Percentiles rank a stretch among this genome's conserved stretches.
Conservation (phyloP, 2,329 filamentous ascomycete species). For the Penicillium paneum region DNA sequence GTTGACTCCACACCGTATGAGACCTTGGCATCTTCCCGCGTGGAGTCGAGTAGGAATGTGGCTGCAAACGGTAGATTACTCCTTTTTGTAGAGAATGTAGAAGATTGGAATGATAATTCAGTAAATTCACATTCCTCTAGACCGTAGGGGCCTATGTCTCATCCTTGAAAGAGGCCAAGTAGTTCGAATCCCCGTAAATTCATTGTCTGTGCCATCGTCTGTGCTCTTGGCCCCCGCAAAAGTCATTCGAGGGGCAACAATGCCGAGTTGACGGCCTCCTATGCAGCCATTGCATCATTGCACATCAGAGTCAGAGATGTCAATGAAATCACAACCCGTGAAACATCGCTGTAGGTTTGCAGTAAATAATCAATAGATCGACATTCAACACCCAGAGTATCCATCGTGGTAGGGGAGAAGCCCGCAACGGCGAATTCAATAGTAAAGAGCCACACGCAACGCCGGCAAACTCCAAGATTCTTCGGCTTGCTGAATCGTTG, state of each 20-base stretch:
- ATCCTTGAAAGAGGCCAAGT: slow-evolving; percentile 2
- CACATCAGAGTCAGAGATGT: slow-evolving; percentile 1
- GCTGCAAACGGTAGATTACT: slow-evolving; percentile 11
- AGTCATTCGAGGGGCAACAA: slow-evolving; percentile 3
- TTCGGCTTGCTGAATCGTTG: slow-evolving; percentile 6
- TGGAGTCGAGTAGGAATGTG: slow-evolving; percentile 6
- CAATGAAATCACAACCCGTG: not conserved
- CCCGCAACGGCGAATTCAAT: not conserved
- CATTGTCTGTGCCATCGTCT: slow-evolving; percentile 3
- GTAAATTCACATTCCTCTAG: slow-evolving; percentile 12
- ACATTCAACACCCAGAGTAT: not conserved
- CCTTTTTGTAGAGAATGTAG: not conserved
- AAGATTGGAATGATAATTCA: not conserved
- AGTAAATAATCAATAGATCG: not conserved
- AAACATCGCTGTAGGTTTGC: not conserved
- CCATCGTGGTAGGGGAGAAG: not conserved
- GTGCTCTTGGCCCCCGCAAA: slow-evolving; percentile 6
- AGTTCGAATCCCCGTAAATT: not conserved
- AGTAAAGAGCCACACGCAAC: not conserved
- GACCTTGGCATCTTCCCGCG: slow-evolving; percentile 14
- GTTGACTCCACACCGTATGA: not conserved
- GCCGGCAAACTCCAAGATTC: not conserved
- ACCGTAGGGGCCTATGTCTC: slow-evolving; percentile 2
- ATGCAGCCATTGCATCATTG: slow-evolving; percentile 3
- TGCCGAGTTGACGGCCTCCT: slow-evolving; percentile 1